Base-by-base conservation (phyloP, 306 rosid genomes). In the Prunus fruticosa region DNA sequence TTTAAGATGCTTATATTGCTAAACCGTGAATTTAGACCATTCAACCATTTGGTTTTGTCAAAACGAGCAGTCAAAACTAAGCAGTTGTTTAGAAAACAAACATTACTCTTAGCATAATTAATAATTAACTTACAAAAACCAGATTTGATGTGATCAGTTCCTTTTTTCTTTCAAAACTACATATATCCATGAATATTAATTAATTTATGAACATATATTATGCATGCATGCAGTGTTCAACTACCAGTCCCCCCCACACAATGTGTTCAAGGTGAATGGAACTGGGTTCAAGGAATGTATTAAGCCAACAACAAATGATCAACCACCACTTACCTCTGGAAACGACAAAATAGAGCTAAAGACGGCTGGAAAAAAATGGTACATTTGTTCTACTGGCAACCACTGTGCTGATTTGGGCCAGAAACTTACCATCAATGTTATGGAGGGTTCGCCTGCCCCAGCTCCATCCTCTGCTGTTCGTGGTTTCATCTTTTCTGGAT, bases 211-310 rank as follows among this genome's bases (percentile, higher is more conserved):
- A 3, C 67, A 15, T 30, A 18, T 18, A 52, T 16, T 11, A 49
- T 49, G 53, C 53, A 19, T 71, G 4, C 3, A 8, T 66, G 30
- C 53, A 82, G 85, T 82, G 46, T 82, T 82, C 76, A 60, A 38
- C 28, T 82, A 77, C 50, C 19, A 28, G 1, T 10, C 71, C 2
- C 12, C 71, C 1, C 12, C 20, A 14, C 79, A 82, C 71, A 67
- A 73, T 60, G 85, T 82, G 49, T 41, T 58, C 30, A 66, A 58
- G 50, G 85, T 82, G 53, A 46, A 77, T 18, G 79, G 68, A 11
- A 52, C 69, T 50, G 79, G 58, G 8, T 82, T 66, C 73, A 11
- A 67, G 43, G 18, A 27, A 2, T 82, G 80, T 65, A 9, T 15
- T 0, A 46, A 47, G 6, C 72, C 79, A 12, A 4, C 62, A n/a